Base-by-base conservation (phyloP, 768 basidiomycete species). In the Lanmaoa rubissima region DNA sequence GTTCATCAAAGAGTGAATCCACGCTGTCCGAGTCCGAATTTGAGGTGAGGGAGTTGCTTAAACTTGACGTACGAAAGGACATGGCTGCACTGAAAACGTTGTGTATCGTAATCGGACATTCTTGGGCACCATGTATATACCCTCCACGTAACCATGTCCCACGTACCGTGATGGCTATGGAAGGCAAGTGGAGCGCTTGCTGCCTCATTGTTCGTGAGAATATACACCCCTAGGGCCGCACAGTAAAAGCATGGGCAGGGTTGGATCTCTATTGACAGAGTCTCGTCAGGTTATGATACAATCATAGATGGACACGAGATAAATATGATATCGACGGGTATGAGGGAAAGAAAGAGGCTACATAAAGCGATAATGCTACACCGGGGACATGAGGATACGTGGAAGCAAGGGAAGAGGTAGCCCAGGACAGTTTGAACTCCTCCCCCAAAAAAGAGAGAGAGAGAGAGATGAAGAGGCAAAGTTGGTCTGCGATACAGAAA, bases 1-100 rank as follows among this genome's bases (percentile, higher is more conserved):
- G 66, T 53, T 78, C 80, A 51, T 84, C 83, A 59, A 84, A 84
- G 31, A 85, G 70, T 6, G 83, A 83, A 61, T 84, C 69, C 19
- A 66, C 55, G 7, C 58, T 65, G 31, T 71, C 65, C 38, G 65
- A 57, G 26, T 68, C 65, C 31, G 63, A 65, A 43, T 44, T 44
- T 7, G 52, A 54, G 17, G 38, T 3, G 40, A 53, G 44, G 41
- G 54, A 28, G 7, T 24, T 34, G 40, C 17, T 51, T 16, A 51
- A 26, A 47, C 39, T 38, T 28, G 46, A 44, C 4, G 51, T 47
- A 24, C 44, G 44, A 45, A 36, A 39, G 12, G 60, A 32, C 67
- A 61, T 61, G 48, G n/a, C 31, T 65, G 40, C 28, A 44, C 21
- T 8, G 45, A 53, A 45, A 55, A 47, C 4, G 45, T 38, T 40